Percentiles rank a stretch among this genome's conserved stretches.
Conservation (phyloP, 106 monocot species). For the Xerophyta viscosa region DNA sequence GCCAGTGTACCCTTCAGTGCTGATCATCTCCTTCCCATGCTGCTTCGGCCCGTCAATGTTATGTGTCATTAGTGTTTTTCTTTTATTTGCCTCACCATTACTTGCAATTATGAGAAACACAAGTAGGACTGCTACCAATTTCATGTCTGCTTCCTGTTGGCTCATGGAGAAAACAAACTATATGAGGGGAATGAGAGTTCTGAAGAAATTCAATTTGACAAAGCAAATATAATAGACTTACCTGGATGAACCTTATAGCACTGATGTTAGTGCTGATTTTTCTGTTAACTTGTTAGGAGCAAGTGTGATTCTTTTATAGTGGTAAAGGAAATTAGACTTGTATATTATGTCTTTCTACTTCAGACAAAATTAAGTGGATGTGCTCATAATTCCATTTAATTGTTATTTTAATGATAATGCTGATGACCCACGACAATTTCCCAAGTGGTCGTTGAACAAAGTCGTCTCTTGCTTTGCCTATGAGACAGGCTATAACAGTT, state of each 20-base stretch:
- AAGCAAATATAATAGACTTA: too few species aligned
- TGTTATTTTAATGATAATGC: too few species aligned
- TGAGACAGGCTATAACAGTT: too few species aligned
- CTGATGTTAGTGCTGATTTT: too few species aligned
- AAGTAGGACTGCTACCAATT: constrained; percentile 4
- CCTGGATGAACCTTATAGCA: too few species aligned
- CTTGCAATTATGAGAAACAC: constrained; percentile 2
- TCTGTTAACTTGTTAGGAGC: too few species aligned
- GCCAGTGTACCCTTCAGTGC: neutral
- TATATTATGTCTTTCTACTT: neutral
- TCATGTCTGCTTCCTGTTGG: constrained; percentile 11
- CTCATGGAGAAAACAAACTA: neutral
- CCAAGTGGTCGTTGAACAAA: too few species aligned
- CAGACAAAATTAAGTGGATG: constrained; percentile 15
- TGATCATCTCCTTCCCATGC: neutral
- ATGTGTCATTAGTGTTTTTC: neutral
- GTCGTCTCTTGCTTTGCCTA: too few species aligned
- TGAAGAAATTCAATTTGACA: too few species aligned
- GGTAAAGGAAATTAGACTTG: constrained; percentile 1
- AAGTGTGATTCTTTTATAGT: constrained; percentile 9
- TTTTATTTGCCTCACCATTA: constrained; percentile 1
- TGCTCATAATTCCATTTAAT: constrained; percentile 3
- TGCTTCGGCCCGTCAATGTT: neutral
- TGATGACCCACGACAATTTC: too few species aligned
- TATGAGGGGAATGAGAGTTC: too few species aligned